Evolutionary conservation across 805 yeast genomes (phyloP).

Genomic region (Priceomyces castillae): DNA sequence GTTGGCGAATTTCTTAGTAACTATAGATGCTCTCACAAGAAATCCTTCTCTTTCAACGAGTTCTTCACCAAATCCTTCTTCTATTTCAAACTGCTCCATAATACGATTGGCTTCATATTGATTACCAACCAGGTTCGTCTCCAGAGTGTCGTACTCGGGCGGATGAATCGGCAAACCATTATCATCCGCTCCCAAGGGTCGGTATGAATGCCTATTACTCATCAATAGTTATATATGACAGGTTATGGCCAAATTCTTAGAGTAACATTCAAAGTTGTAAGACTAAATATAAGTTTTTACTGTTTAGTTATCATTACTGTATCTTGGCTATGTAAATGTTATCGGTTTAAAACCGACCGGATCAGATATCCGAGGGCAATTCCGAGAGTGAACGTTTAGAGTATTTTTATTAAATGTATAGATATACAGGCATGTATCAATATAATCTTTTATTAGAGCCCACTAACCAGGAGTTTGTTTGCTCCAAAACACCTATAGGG

Average conservation of each 20-base stretch:
- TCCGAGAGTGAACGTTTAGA: background rate
- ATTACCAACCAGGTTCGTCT: conserved; percentile 3
- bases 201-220: conserved; percentile 5
- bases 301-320: too few relatives aligned
- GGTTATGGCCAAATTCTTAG: too few relatives aligned
- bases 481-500: background rate
- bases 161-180: conserved; percentile 12
- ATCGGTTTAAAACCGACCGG: background rate
- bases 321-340: background rate
- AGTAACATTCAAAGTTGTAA: too few relatives aligned
- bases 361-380: background rate
- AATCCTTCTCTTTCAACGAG: conserved; percentile 19
- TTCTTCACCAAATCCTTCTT: conserved; percentile 24
- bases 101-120: conserved; percentile 2
- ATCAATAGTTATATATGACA: background rate
- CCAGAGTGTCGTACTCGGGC: conserved; percentile 14
- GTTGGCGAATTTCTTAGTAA: conserved; percentile 32
- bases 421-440: background rate
- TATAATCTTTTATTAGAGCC: background rate
- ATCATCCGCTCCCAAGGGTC: conserved; percentile 1
- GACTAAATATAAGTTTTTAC: too few relatives aligned
- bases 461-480: background rate
- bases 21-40: conserved; percentile 37
- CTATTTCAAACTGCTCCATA: conserved; percentile 38
- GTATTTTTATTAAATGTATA: background rate